Percentiles rank a stretch among this genome's conserved stretches.
Evolutionary conservation across 2,329 filamentous ascomycete genomes (phyloP).

Genomic region (Apiospora rasikravindrae): DNA sequence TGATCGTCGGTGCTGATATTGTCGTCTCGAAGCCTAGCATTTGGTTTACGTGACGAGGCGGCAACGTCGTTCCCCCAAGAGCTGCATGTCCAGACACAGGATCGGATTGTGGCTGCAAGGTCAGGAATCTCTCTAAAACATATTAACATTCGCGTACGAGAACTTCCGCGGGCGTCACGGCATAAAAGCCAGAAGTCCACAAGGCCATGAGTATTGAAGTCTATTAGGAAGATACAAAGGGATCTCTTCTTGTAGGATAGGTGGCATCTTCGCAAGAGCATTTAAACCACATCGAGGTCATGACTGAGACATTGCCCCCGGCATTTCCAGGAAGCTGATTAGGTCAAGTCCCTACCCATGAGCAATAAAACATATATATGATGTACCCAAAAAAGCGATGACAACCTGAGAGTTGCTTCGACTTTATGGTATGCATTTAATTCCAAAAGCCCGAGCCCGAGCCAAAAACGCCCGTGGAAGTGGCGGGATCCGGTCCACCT

Average conservation of each 20-base stretch:
- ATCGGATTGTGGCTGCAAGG: background rate
- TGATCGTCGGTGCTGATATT: too few species aligned
- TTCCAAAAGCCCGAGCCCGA: background rate
- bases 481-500: background rate
- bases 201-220: background rate
- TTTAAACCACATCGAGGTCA: background rate
- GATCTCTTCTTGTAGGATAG: background rate
- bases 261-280: background rate
- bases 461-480: background rate
- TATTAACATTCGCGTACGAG: too few species aligned
- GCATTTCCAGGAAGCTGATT: background rate
- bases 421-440: background rate
- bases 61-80: too few species aligned
- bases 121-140: background rate
- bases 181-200: background rate
- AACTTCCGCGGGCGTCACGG: background rate
- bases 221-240: conserved; percentile 1
- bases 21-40: background rate
- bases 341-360: background rate
- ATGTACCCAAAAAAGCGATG: background rate
- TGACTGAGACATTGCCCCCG: background rate
- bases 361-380: background rate
- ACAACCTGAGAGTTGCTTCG: background rate
- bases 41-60: background rate
- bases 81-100: background rate